A percentile compares a stretch with the other conserved stretches of the same genome.
Evolutionary conservation across 371 early-diverging fungal genomes (phyloP).

Genomic region (Synchytrium microbalum): DNA sequence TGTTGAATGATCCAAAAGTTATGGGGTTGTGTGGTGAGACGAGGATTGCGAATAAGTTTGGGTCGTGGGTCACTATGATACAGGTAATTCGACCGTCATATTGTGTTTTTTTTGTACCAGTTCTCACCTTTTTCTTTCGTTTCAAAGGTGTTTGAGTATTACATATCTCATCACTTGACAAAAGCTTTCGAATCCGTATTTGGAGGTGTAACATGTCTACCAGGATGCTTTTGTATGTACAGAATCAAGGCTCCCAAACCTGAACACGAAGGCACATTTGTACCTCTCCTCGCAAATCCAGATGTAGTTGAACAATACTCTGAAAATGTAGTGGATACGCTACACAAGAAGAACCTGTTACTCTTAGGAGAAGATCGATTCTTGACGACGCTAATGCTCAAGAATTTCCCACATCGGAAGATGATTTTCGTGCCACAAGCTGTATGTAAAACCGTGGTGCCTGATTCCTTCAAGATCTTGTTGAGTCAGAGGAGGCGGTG

Average conservation of each 20-base stretch:
- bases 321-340: constrained; percentile 88
- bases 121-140: background rate
- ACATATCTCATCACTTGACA: constrained; percentile 86
- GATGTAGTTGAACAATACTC: constrained; percentile 88
- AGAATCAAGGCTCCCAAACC: constrained; percentile 45
- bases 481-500: constrained; percentile 93
- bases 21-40: constrained; percentile 73
- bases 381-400: constrained; percentile 94
- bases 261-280: constrained; percentile 17
- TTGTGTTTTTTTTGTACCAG: background rate
- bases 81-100: constrained; percentile 33
- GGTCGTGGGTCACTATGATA: constrained; percentile 55
- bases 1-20: constrained; percentile 51
- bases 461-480: constrained; percentile 80
- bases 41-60: constrained; percentile 59
- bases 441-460: constrained; percentile 89
- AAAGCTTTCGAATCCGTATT: constrained; percentile 95
- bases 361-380: constrained; percentile 99
- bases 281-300: constrained; percentile 84
- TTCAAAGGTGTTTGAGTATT: constrained; percentile 83
- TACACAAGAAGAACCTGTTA: constrained; percentile 97
- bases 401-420: constrained; percentile 87
- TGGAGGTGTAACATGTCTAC: constrained; percentile 95
- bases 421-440: constrained; percentile 93
- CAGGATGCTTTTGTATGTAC: constrained; percentile 88